Conservation (phyloP, 2,329 filamentous ascomycete species). For the Ophiostoma tasmaniense region DNA sequence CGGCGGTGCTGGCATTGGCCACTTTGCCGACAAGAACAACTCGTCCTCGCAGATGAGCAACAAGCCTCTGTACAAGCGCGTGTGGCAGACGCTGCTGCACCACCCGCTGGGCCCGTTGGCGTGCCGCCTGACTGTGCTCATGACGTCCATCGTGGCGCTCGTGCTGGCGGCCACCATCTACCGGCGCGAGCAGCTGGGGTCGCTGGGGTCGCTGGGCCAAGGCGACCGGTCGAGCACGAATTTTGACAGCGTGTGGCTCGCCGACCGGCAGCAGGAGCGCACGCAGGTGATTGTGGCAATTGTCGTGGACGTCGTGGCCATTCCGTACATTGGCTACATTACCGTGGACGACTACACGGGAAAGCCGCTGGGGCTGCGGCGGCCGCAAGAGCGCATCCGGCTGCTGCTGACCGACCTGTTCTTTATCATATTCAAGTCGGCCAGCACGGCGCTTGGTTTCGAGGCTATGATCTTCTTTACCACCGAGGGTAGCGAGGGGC, state of each 20-base stretch:
- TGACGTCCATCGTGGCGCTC: conserved; percentile 74
- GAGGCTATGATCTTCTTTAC: conserved; percentile 23
- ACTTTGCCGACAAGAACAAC: conserved; percentile 9
- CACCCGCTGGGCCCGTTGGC: conserved; percentile 79
- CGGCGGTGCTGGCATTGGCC: conserved; percentile 33
- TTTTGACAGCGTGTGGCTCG: conserved; percentile 6
- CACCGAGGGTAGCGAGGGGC: conserved; percentile 13
- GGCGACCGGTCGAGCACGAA: conserved; percentile 26
- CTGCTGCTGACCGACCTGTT: conserved; percentile 87
- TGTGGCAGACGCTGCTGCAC: conserved; percentile 62
- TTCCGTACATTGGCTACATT: conserved; percentile 88
- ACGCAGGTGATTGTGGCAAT: conserved; percentile 83
- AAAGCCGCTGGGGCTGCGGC: conserved; percentile 81
- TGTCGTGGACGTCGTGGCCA: conserved; percentile 76
- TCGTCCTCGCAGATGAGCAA: conserved; percentile 10
- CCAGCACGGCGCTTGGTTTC: conserved; percentile 70
- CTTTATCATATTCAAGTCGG: conserved; percentile 95
- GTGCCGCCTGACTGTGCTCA: conserved; percentile 73
- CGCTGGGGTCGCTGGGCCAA: neutral
- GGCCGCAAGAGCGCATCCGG: conserved; percentile 74
- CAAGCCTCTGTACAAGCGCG: conserved; percentile 39
- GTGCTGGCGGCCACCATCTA: conserved; percentile 70
- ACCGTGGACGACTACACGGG: conserved; percentile 95
- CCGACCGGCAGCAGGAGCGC: conserved; percentile 38
- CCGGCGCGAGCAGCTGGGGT: conserved; percentile 40